These are phyloP conservation scores for Pseudogymnoascus sp. DNA, from an alignment of 2,329 filamentous ascomycete species.

Conservation along the genomic window DNA sequence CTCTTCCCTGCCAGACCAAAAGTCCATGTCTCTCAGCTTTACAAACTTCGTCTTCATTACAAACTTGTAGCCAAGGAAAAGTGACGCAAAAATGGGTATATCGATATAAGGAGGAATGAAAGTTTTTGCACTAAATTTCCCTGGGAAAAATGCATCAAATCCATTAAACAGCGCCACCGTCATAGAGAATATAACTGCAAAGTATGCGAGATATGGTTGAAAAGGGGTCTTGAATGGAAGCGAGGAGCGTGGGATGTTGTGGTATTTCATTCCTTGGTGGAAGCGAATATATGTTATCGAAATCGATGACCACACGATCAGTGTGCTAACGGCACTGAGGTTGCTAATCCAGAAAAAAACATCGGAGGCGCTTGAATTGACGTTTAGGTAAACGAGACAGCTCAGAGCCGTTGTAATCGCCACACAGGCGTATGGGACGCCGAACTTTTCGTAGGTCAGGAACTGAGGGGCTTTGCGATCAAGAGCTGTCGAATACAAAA, in stretches of 20 bases:
- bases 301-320: too few species aligned
- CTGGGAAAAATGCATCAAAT: not conserved
- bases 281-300: not conserved
- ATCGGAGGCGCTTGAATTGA: slow-evolving; percentile 34
- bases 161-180: not conserved
- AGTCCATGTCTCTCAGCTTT: not conserved
- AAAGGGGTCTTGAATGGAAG: not conserved
- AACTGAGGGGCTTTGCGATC: slow-evolving; percentile 45
- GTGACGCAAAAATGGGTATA: not conserved
- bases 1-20: not conserved
- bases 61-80: not conserved
- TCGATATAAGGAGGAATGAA: not conserved
- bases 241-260: not conserved
- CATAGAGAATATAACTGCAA: not conserved
- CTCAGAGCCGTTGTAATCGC: slow-evolving; percentile 35
- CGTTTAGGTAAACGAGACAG: slow-evolving; percentile 40
- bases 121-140: not conserved
- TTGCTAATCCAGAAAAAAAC: slow-evolving; percentile 51
- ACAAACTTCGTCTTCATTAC: not conserved
- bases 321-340: slow-evolving; percentile 26
- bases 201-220: not conserved
- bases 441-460: slow-evolving; percentile 41
- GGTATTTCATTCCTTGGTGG: not conserved
- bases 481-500: slow-evolving; percentile 43
- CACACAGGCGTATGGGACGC: slow-evolving; percentile 43